These are phyloP conservation scores for Wickerhamiella bombiphila DNA, from an alignment of 805 yeast species.

Conservation along the genomic window DNA sequence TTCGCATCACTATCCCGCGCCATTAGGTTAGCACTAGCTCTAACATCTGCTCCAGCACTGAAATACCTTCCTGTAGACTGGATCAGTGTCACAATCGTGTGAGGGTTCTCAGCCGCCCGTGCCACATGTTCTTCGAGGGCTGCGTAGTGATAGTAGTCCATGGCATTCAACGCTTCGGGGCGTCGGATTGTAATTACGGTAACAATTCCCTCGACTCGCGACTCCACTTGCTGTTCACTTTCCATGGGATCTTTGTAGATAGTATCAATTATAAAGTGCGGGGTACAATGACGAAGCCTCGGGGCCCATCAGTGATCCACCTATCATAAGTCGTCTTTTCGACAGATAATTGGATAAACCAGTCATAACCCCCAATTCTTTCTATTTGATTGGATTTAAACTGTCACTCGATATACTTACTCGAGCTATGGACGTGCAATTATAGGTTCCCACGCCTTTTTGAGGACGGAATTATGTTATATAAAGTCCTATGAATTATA, in stretches of 20 bases:
- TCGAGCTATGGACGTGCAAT: too few species aligned
- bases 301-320: too few species aligned
- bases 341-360: too few species aligned
- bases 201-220: slow-evolving; percentile 29
- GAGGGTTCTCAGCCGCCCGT: slow-evolving; percentile 46
- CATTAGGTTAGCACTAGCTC: slow-evolving; percentile 11
- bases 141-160: slow-evolving; percentile 38
- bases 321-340: too few species aligned
- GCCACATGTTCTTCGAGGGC: slow-evolving; percentile 44
- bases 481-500: too few species aligned
- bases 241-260: not conserved
- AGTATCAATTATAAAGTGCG: not conserved
- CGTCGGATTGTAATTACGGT: slow-evolving; percentile 52
- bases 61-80: slow-evolving; percentile 62
- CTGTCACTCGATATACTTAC: too few species aligned
- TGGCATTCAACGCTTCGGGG: slow-evolving; percentile 50
- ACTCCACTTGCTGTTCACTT: slow-evolving; percentile 15
- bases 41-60: slow-evolving; percentile 74
- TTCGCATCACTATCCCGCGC: not conserved
- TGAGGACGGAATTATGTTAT: too few species aligned
- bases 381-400: too few species aligned
- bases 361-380: too few species aligned
- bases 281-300: not conserved
- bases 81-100: slow-evolving; percentile 49
- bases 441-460: too few species aligned